A percentile compares a stretch with the other conserved stretches of the same genome.
Evolutionary conservation across 257 asterid genomes (phyloP).

Genomic region (Buddleja alternifolia): DNA sequence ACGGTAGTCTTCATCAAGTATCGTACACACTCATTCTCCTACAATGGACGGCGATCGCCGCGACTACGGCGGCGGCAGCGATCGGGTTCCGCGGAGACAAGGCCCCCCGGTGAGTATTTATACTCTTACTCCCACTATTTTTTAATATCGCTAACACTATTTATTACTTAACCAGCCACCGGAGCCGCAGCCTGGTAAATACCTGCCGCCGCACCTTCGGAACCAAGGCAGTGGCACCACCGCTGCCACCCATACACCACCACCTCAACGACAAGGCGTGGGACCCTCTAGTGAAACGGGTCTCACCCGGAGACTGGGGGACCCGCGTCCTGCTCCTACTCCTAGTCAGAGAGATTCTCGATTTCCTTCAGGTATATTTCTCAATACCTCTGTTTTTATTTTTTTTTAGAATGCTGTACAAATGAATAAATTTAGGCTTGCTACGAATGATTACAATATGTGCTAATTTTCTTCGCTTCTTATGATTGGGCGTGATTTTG

Average conservation of each 20-base stretch:
- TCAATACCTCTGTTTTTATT: background rate
- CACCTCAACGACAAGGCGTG: slow-evolving; percentile 21
- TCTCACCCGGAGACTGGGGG: background rate
- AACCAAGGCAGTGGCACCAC: slow-evolving; percentile 20
- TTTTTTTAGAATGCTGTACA: background rate
- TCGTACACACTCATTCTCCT: background rate
- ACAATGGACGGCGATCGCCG: slow-evolving; percentile 41
- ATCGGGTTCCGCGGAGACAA: slow-evolving; percentile 2
- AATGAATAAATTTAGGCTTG: background rate
- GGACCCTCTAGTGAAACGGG: slow-evolving; percentile 17
- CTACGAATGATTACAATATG: background rate
- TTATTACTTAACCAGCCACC: slow-evolving; percentile 22
- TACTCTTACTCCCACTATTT: background rate
- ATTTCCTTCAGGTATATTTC: slow-evolving; percentile 26
- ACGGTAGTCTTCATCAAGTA: slow-evolving; percentile 18
- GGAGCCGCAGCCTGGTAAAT: slow-evolving; percentile 30
- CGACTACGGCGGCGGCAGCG: slow-evolving; percentile 21
- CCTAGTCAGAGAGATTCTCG: slow-evolving; percentile 10
- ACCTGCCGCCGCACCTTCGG: slow-evolving; percentile 49
- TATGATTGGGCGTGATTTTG: slow-evolving; percentile 6
- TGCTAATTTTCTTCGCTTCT: background rate
- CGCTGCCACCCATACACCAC: slow-evolving; percentile 2
- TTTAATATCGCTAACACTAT: slow-evolving; percentile 18
- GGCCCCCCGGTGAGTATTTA: slow-evolving; percentile 17
- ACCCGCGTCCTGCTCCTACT: slow-evolving; percentile 19